Conservation (phyloP, 2,329 filamentous ascomycete species). For the Stagonosporopsis chrysanthemi region DNA sequence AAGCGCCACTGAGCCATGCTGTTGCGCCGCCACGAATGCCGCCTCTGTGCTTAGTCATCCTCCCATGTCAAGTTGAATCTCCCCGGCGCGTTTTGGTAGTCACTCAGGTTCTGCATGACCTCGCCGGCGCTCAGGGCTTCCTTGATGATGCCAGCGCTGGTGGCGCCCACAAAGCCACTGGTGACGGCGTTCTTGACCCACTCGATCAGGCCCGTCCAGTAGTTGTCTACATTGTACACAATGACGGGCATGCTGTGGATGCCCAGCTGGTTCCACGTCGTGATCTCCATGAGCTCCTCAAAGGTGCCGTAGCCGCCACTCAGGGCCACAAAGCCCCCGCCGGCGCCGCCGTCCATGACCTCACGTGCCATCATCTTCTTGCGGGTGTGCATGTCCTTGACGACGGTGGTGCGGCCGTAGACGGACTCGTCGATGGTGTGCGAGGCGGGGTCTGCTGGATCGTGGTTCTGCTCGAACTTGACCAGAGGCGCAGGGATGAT, state of each 20-base stretch:
- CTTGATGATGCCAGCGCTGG: constrained; percentile 78
- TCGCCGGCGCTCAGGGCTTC: constrained; percentile 76
- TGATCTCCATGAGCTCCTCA: constrained; percentile 92
- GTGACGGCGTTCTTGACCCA: constrained; percentile 82
- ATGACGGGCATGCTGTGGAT: constrained; percentile 82
- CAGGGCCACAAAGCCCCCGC: constrained; percentile 88
- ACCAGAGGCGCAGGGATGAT: constrained; percentile 90
- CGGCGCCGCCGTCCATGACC: constrained; percentile 80
- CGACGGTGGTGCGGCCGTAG: constrained; percentile 87
- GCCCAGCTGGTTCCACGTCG: constrained; percentile 95
- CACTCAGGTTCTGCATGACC: constrained; percentile 72
- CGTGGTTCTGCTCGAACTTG: constrained; percentile 73
- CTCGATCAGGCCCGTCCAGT: constrained; percentile 84
- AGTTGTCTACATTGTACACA: constrained; percentile 85
- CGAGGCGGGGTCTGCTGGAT: constrained; percentile 51
- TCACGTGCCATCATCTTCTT: constrained; percentile 93
- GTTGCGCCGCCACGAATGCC: too few relatives aligned
- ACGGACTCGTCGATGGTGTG: constrained; percentile 65
- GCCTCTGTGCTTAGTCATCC: constrained; percentile 50
- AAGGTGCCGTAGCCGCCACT: constrained; percentile 92
- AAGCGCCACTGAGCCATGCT: too few relatives aligned
- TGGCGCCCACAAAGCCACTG: constrained; percentile 76
- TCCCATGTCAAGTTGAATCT: constrained; percentile 86
- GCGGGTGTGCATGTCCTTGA: constrained; percentile 94
- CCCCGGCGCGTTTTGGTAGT: constrained; percentile 78